Conservation (phyloP, 2,329 filamentous ascomycete species). For the Orbilia quercus region DNA sequence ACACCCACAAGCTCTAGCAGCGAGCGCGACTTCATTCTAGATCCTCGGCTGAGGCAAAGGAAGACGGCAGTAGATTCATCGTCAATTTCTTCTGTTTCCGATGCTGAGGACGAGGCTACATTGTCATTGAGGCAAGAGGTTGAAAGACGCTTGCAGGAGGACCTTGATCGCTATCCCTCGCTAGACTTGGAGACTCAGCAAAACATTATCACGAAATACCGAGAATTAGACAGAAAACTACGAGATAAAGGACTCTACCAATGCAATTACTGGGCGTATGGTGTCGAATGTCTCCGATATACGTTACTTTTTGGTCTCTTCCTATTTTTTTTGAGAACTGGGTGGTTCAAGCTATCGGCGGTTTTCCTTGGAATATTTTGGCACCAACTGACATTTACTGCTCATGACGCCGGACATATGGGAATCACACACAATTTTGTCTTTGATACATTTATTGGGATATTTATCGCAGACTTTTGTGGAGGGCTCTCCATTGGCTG, state of each 20-base stretch:
- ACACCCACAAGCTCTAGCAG: constrained; percentile 60
- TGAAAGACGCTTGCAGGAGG: constrained; percentile 66
- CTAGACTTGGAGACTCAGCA: constrained; percentile 79
- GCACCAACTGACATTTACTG: constrained; percentile 94
- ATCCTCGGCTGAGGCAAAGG: constrained; percentile 57
- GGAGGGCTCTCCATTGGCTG: constrained; percentile 91
- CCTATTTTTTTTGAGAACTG: constrained; percentile 71
- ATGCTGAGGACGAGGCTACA: constrained; percentile 65
- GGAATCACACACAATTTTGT: constrained; percentile 93
- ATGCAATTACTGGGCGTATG: constrained; percentile 85
- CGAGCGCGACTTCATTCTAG: constrained; percentile 58
- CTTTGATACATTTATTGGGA: constrained; percentile 84
- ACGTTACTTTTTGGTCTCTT: constrained; percentile 73
- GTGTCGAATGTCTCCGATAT: constrained; percentile 79
- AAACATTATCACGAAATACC: constrained; percentile 81
- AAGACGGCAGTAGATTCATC: constrained; percentile 28
- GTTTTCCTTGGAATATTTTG: constrained; percentile 83
- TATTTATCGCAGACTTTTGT: constrained; percentile 87
- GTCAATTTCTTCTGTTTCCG: constrained; percentile 61
- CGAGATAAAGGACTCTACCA: constrained; percentile 80
- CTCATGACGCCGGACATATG: constrained; percentile 96
- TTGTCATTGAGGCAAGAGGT: constrained; percentile 40
- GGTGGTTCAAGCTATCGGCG: constrained; percentile 77
- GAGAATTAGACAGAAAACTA: constrained; percentile 78
- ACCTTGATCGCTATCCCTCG: constrained; percentile 82